phyloP scores from a whole-genome alignment of 371 early-diverging fungal genomes.

The Rhizomucor pusillus region DNA sequence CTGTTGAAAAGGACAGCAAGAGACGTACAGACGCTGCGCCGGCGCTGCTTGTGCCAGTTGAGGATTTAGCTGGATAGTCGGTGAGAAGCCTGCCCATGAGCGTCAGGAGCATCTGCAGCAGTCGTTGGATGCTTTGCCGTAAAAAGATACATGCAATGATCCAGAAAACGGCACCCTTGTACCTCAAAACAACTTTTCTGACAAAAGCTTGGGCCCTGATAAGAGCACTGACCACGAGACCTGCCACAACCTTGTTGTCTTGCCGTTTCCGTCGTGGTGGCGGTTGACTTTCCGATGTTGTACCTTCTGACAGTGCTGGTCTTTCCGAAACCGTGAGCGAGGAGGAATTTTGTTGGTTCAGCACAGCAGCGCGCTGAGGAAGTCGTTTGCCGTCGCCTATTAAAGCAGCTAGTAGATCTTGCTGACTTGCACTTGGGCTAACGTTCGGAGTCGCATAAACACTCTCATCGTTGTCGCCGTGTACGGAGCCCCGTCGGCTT shows the following conservation, averaged over 20 bases:
- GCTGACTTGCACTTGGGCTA: no score
- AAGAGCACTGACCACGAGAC: slow-evolving; percentile 1
- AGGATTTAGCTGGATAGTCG: not conserved
- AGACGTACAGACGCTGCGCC: slow-evolving; percentile 19
- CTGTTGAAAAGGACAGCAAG: slow-evolving; percentile 19
- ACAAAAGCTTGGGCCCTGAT: slow-evolving; percentile 4
- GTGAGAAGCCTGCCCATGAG: slow-evolving; percentile 22
- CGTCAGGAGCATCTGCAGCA: slow-evolving; percentile 24
- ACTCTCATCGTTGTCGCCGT: slow-evolving; percentile 6
- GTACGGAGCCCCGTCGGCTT: slow-evolving; percentile 14
- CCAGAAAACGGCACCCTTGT: slow-evolving; percentile 23
- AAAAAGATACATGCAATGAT: slow-evolving; percentile 28
- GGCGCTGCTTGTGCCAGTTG: slow-evolving; percentile 1
- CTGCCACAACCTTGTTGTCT: not conserved
- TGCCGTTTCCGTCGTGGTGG: slow-evolving; percentile 4
- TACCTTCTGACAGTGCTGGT: no score
- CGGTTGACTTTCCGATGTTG: slow-evolving; percentile 1
- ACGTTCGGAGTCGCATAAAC: no score
- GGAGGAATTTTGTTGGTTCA: no score
- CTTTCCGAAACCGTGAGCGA: no score
- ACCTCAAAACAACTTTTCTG: not conserved
- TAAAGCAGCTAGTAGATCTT: no score
- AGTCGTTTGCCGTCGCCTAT: not conserved
- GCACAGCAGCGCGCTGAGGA: no score
- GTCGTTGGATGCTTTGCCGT: slow-evolving; percentile 30